Evolutionary conservation across 176 grass and related monocot species (phyloP).

Genomic region (Rhynchospora pubera): DNA sequence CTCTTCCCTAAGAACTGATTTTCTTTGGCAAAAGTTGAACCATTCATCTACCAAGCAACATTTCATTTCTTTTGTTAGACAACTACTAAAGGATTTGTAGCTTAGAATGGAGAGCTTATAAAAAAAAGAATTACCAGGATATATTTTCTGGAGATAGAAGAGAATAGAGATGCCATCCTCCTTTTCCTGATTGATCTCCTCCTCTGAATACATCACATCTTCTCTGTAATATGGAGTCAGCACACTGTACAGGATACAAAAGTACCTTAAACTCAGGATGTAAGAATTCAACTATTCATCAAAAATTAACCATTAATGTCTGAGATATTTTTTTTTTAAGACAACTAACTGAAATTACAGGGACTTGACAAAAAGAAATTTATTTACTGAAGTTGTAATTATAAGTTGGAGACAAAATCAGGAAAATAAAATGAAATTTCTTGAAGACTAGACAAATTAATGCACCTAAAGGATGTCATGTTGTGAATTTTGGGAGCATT

Average conservation of each 20-base stretch:
- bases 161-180: slow-evolving; percentile 93
- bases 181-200: slow-evolving; percentile 54
- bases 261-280: neutral
- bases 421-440: neutral
- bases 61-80: slow-evolving; percentile 5
- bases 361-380: neutral
- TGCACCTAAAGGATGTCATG: slow-evolving; percentile 92
- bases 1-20: neutral
- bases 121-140: slow-evolving; percentile 39
- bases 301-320: neutral
- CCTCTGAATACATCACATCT: slow-evolving; percentile 62
- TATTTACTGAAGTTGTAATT: neutral
- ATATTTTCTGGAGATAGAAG: slow-evolving; percentile 89
- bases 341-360: neutral
- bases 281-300: neutral
- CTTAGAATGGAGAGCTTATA: neutral
- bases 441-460: neutral
- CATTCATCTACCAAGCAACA: slow-evolving; percentile 70
- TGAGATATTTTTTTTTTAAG: neutral
- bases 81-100: neutral
- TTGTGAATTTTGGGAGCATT: slow-evolving; percentile 50
- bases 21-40: slow-evolving; percentile 52
- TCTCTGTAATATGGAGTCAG: slow-evolving; percentile 96
- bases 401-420: neutral
- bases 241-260: slow-evolving; percentile 49